phyloP scores from a whole-genome alignment of 495 filamentous ascomycete genomes.

The Hypoxylon lienhwacheense region DNA sequence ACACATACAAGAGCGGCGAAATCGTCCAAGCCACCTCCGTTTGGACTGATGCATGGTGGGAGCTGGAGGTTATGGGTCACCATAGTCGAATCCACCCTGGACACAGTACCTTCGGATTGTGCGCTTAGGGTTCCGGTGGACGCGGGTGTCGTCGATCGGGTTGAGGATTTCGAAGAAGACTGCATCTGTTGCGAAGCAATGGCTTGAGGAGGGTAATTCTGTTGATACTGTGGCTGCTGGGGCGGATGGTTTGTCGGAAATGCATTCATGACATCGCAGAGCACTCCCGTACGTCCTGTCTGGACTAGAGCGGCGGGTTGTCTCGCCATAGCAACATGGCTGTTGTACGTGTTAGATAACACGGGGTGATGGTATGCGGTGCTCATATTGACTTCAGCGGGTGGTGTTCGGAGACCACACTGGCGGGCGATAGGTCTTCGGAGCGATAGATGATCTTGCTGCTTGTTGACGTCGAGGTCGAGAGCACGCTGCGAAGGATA shows the following conservation, averaged over 20 bases:
- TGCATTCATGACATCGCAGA: slow-evolving; percentile 37
- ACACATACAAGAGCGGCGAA: slow-evolving; percentile 75
- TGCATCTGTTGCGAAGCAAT: slow-evolving; percentile 26
- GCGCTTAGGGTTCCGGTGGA: slow-evolving; percentile 34
- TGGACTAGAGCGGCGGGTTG: slow-evolving; percentile 35
- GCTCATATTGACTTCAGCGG: slow-evolving; percentile 52
- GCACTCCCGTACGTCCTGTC: slow-evolving; percentile 27
- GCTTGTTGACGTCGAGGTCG: slow-evolving; percentile 6
- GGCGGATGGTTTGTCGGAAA: slow-evolving; percentile 27
- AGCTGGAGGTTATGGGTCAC: slow-evolving; percentile 67
- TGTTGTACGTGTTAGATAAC: slow-evolving; percentile 47
- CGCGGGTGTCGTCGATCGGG: slow-evolving; percentile 40
- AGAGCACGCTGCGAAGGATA: slow-evolving; percentile 15
- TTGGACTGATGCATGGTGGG: slow-evolving; percentile 71
- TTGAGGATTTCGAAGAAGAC: slow-evolving; percentile 36
- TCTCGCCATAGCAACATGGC: slow-evolving; percentile 39
- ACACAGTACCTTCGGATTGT: slow-evolving; percentile 31
- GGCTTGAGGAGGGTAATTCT: slow-evolving; percentile 14
- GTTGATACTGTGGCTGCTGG: slow-evolving; percentile 25
- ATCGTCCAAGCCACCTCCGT: slow-evolving; percentile 72
- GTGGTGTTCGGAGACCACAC: slow-evolving; percentile 54
- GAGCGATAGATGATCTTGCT: slow-evolving; percentile 8
- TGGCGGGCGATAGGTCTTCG: slow-evolving; percentile 19
- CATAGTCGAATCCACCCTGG: slow-evolving; percentile 48
- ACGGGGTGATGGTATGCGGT: slow-evolving; percentile 51